Base-by-base conservation (phyloP, 176 grass and related monocot genomes). In the Oryza australiensis region DNA sequence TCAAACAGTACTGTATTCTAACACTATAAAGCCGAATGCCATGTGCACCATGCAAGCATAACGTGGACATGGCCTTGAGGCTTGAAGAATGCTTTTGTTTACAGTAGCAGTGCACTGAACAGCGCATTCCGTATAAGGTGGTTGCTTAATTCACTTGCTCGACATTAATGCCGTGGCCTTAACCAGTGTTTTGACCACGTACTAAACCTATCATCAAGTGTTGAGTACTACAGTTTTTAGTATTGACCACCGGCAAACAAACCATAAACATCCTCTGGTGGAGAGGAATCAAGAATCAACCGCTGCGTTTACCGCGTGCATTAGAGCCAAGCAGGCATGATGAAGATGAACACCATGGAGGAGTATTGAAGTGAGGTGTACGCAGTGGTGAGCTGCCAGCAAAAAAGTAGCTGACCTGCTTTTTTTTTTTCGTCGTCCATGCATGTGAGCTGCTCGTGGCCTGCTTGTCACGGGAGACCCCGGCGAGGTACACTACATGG, bases 381-480 rank as follows among this genome's bases (percentile, higher is more conserved):
- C 48, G 16, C 16, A 51, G 46, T 49, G 46, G 14, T 49, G 35
- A 49, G 46, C 46, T 49, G 51, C 22, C 22, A 60, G 55, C 22
- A 60, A 24, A 22, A 9, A 8, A 24, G 55, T 24, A 24, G 55
- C 55, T 60, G 55, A n/a, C 49, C 49, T 53, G 3, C 16, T 0
- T 3, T 2, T 20, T 53, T 49, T 18, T 5, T 23, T 41, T 18
- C 68, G 3, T 16, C 15, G 0, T 22, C 49, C 49, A 13, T 1
- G 45, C 72, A 74, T 74, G 72, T 55, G 72, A 74, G 26, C 72
- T 49, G 72, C 72, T 74, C 45, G 72, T 74, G 72, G 72, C 45
- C 72, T 55, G 46, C 46, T 74, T 5, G 70, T 73, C 70, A 73
- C 70, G 42, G 70, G 70, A 67, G 29, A 35, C 64, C 48, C 48